Percentiles rank a stretch among this genome's conserved stretches.
Evolutionary conservation across 306 rosid species (phyloP).

Genomic region (Acacia melanoxylon): DNA sequence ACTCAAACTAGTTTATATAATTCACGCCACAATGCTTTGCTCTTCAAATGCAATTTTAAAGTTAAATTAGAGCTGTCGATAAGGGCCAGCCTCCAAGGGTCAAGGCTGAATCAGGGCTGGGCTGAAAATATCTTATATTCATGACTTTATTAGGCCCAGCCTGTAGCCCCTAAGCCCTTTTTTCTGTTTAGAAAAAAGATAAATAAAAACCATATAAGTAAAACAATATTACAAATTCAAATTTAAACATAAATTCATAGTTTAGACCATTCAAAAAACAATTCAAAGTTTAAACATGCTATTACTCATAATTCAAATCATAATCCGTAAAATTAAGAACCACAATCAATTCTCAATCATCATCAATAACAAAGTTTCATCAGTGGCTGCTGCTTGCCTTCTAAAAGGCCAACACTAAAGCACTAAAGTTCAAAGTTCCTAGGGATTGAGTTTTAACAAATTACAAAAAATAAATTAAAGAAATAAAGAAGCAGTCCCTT

Average conservation of each 20-base stretch:
- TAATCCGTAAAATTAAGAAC: neutral
- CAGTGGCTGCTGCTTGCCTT: neutral
- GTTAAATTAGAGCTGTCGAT: neutral
- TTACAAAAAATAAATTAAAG: too few species aligned
- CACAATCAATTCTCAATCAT: neutral
- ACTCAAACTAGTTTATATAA: neutral
- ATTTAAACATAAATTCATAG: too few species aligned
- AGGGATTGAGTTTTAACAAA: neutral
- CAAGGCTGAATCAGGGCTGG: neutral
- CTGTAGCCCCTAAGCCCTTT: too few species aligned
- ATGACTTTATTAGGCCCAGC: neutral
- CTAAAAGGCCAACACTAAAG: neutral
- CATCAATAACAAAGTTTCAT: neutral
- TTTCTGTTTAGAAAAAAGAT: too few species aligned
- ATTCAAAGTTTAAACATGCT: neutral
- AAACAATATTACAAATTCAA: too few species aligned
- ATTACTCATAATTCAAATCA: neutral
- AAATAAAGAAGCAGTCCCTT: neutral
- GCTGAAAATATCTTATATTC: too few species aligned
- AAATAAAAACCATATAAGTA: too few species aligned
- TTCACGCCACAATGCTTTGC: neutral
- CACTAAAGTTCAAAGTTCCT: neutral
- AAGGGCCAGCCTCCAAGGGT: neutral
- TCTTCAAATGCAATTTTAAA: neutral
- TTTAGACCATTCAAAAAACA: neutral